These are phyloP conservation scores for Dissoconium aciculare DNA, from an alignment of 2,329 filamentous ascomycete genomes.

Conservation along the genomic window DNA sequence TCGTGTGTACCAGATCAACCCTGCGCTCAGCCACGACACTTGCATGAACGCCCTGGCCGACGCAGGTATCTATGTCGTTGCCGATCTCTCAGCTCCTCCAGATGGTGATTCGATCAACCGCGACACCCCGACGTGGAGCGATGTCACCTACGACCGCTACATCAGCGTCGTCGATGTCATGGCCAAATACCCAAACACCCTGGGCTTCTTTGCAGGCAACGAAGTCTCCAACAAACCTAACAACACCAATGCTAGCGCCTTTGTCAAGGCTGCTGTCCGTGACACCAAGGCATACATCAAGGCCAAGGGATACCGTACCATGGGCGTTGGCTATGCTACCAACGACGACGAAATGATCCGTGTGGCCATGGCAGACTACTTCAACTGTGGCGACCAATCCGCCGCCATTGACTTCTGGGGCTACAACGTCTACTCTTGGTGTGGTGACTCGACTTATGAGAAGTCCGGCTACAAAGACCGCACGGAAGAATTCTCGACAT, in stretches of 20 bases:
- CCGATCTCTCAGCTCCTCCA: slow-evolving; percentile 68
- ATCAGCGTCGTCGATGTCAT: slow-evolving; percentile 69
- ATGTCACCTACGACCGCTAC: slow-evolving; percentile 65
- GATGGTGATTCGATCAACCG: slow-evolving; percentile 64
- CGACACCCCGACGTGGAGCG: slow-evolving; percentile 62
- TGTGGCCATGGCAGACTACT: slow-evolving; percentile 71
- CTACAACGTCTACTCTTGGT: slow-evolving; percentile 99
- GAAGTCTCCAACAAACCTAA: slow-evolving; percentile 81
- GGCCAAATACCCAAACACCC: slow-evolving; percentile 70
- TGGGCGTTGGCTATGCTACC: slow-evolving; percentile 91
- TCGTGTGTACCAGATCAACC: slow-evolving; percentile 87
- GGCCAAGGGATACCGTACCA: slow-evolving; percentile 55
- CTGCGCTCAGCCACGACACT: slow-evolving; percentile 56
- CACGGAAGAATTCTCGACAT: slow-evolving; percentile 73
- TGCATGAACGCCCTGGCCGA: slow-evolving; percentile 76
- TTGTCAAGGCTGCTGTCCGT: slow-evolving; percentile 93
- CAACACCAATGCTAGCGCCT: slow-evolving; percentile 84
- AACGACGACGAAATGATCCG: slow-evolving; percentile 82
- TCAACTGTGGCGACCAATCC: slow-evolving; percentile 65
- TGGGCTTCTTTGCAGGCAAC: slow-evolving; percentile 98
- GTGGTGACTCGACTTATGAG: slow-evolving; percentile 64
- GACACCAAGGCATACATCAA: slow-evolving; percentile 94
- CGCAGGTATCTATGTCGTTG: slow-evolving; percentile 87
- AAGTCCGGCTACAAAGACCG: slow-evolving; percentile 68
- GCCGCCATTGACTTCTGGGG: slow-evolving; percentile 90